Evolutionary conservation across 164 flowering plant genomes (phyloP).

Genomic region (Vitis cinerea): DNA sequence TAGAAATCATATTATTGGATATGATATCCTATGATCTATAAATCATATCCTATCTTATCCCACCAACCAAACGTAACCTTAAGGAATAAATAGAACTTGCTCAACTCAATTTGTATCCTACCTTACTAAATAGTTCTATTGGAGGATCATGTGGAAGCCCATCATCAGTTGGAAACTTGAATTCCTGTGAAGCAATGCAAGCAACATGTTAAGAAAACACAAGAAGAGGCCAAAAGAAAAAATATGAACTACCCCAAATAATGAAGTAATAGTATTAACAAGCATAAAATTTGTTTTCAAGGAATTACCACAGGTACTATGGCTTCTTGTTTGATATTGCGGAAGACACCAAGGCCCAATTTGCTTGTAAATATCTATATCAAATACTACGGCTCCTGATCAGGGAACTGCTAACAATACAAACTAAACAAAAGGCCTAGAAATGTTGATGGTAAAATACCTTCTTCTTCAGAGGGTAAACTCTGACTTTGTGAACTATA

Average conservation of each 20-base stretch:
- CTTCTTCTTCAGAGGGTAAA: constrained; percentile 59
- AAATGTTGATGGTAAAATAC: constrained; percentile 20
- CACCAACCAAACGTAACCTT: no score
- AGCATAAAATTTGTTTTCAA: neutral
- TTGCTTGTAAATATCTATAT: constrained; percentile 54
- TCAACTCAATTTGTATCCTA: constrained; percentile 11
- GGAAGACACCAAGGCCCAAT: constrained; percentile 49
- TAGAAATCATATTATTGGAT: no score
- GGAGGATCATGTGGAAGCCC: constrained; percentile 47
- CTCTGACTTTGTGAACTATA: constrained; percentile 32
- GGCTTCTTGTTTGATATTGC: constrained; percentile 38
- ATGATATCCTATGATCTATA: no score
- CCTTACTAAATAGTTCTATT: constrained; percentile 66
- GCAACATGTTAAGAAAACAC: neutral
- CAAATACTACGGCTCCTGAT: neutral
- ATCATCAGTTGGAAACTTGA: constrained; percentile 41
- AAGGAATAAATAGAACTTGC: neutral
- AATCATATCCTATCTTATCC: no score
- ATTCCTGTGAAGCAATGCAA: constrained; percentile 38
- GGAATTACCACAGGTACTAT: constrained; percentile 46
- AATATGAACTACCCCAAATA: neutral
- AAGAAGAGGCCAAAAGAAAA: no score
- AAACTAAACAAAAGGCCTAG: neutral
- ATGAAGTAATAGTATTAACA: neutral
- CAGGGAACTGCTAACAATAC: no score